Base-by-base conservation (phyloP, 805 yeast species). In the Teunomyces kruisii region DNA sequence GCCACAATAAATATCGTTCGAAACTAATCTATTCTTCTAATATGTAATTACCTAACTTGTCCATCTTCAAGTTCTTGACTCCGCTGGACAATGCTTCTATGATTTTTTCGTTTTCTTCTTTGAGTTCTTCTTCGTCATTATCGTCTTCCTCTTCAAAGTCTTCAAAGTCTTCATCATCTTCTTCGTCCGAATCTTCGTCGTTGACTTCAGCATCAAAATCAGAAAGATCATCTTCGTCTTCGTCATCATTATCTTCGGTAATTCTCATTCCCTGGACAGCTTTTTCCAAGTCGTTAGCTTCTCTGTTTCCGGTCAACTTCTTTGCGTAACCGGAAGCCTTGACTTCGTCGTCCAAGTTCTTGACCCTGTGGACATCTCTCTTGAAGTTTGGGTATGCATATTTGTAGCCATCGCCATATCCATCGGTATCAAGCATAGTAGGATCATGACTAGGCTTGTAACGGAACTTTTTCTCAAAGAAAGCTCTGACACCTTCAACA, bases 251-350 rank as follows among this genome's bases (percentile, higher is more conserved):
- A 10, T 41, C 48, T 22, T 61, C 67, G 17, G 70, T 64, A 4
- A 70, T 70, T 66, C 88, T 76, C 89, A 84, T 83, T 3, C 75
- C 68, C 31, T 77, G 75, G 41, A 90, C 81, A 1, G 96, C 96
- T 32, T 72, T 75, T 61, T 90, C 97, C 55, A 90, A 73, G 43
- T 86, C 91, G 56, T 77, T 75, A 36, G 71, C 78, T 45, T 76
- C 78, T 40, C 64, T 65, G 32, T 55, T 53, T 3, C 64, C 61
- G 6, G 64, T 57, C 44, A 53, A 53, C 53, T 69, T 70, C 51
- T 70, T 78, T 15, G 70, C 68, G 57, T 77, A 89, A 1, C 99
- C 99, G 0, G 96, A 88, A 0, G 99, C 99, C 56, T 86, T 84
- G 2, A 94, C 95, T 51, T 84, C 81, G n/a, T 81, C 76, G 68